A percentile compares a stretch with the other conserved stretches of the same genome.
phyloP scores from a whole-genome alignment of 306 rosid species.

The Cucurbita pepo region DNA sequence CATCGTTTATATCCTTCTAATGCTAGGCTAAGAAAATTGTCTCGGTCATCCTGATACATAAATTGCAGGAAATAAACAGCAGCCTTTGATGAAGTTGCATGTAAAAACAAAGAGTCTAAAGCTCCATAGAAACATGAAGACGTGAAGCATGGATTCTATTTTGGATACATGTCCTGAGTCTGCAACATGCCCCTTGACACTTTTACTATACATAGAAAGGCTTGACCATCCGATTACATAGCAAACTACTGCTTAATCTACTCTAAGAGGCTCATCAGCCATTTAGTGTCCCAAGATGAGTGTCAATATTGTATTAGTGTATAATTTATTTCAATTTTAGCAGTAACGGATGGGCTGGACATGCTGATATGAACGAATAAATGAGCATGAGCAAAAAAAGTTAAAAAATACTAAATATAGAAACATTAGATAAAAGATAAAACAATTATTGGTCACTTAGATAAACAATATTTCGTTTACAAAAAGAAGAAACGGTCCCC shows the following conservation, averaged over 20 bases:
- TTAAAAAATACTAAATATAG: neutral
- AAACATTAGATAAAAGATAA: neutral
- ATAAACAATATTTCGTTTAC: neutral
- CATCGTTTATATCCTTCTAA: slow-evolving; percentile 75
- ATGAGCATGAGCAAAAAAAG: neutral
- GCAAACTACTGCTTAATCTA: neutral
- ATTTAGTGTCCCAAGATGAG: neutral
- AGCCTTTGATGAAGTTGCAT: neutral
- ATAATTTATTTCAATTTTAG: neutral
- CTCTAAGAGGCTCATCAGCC: neutral
- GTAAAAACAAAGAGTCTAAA: neutral
- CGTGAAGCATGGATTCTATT: neutral
- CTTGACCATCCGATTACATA: neutral
- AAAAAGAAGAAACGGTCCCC: neutral
- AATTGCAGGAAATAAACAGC: slow-evolving; percentile 2
- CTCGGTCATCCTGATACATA: slow-evolving; percentile 66
- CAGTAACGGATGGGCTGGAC: neutral
- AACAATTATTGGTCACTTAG: neutral
- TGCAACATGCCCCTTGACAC: neutral
- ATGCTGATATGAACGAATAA: neutral
- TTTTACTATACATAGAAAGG: neutral
- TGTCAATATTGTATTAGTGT: neutral
- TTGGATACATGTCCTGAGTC: neutral
- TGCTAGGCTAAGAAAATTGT: slow-evolving; percentile 72
- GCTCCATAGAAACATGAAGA: neutral